These are phyloP conservation scores for Fagopyrum esculentum DNA, from an alignment of 148 eudicot genomes.

Conservation along the genomic window DNA sequence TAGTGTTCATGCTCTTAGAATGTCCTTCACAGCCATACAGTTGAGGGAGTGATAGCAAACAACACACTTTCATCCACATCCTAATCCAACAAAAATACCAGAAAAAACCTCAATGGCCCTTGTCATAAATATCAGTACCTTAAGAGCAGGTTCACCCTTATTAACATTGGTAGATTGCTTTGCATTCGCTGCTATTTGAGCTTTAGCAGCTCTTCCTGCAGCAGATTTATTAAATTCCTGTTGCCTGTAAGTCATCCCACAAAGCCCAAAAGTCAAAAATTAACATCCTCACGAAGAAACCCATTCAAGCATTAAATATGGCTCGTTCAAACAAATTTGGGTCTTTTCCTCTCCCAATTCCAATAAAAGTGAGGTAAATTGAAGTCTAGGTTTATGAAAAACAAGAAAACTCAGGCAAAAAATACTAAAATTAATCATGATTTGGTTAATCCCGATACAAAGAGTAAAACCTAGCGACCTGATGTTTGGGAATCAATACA, in stretches of 20 bases:
- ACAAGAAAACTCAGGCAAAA: not conserved
- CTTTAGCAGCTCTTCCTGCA: constrained; percentile 80
- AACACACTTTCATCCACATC: not conserved
- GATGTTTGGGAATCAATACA: not conserved
- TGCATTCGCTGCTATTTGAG: constrained; percentile 64
- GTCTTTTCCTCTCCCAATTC: not conserved
- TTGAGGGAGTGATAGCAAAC: not conserved
- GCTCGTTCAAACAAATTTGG: not conserved
- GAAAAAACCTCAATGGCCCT: not conserved
- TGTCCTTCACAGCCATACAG: not conserved
- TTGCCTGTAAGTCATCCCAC: constrained; percentile 45
- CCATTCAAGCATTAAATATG: not conserved
- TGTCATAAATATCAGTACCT: constrained; percentile 33
- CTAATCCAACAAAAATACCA: not conserved
- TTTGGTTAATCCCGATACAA: not conserved
- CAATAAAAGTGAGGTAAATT: too few relatives aligned
- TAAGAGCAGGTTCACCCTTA: constrained; percentile 79
- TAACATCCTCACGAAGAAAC: not conserved
- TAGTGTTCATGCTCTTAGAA: too few relatives aligned
- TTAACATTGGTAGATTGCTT: constrained; percentile 50
- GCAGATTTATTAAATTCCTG: constrained; percentile 76
- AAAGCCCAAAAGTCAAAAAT: not conserved
- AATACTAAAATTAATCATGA: not conserved
- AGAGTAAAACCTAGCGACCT: not conserved
- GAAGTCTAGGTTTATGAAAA: too few relatives aligned